Percentiles rank a stretch among this genome's conserved stretches.
Conservation (phyloP, 2,329 filamentous ascomycete species). For the Colletotrichum australisinense region DNA sequence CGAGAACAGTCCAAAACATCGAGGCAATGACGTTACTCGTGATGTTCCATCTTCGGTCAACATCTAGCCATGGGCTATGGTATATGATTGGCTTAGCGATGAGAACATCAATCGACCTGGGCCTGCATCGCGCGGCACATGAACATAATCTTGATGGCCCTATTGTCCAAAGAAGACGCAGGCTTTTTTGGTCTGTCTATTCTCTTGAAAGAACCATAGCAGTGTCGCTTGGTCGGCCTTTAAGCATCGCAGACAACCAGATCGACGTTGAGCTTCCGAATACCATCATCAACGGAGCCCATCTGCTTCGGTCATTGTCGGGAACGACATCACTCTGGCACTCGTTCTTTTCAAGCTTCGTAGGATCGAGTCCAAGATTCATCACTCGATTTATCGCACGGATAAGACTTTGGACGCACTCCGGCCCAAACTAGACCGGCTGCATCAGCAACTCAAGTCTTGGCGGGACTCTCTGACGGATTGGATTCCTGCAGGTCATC, state of each 20-base stretch:
- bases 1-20: constrained; percentile 61
- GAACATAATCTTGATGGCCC: constrained; percentile 41
- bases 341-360: constrained; percentile 58
- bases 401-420: constrained; percentile 57
- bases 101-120: constrained; percentile 63
- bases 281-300: constrained; percentile 41
- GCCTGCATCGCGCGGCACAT: constrained; percentile 59
- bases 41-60: constrained; percentile 61
- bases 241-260: constrained; percentile 61
- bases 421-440: constrained; percentile 57
- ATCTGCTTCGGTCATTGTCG: constrained; percentile 43
- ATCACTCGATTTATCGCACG: constrained; percentile 62
- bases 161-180: constrained; percentile 44
- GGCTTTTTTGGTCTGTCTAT: constrained; percentile 64
- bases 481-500: constrained; percentile 60
- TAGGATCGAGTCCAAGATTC: constrained; percentile 59
- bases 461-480: constrained; percentile 69
- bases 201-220: constrained; percentile 61
- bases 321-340: constrained; percentile 50
- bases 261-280: constrained; percentile 61
- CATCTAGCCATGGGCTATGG: constrained; percentile 63
- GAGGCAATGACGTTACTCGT: constrained; percentile 63
- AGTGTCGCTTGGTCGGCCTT: constrained; percentile 60
- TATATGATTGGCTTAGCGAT: constrained; percentile 66
- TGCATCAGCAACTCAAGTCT: constrained; percentile 53